These are phyloP conservation scores for Boeremia exigua DNA, from an alignment of 2,329 filamentous ascomycete genomes.

Conservation along the genomic window DNA sequence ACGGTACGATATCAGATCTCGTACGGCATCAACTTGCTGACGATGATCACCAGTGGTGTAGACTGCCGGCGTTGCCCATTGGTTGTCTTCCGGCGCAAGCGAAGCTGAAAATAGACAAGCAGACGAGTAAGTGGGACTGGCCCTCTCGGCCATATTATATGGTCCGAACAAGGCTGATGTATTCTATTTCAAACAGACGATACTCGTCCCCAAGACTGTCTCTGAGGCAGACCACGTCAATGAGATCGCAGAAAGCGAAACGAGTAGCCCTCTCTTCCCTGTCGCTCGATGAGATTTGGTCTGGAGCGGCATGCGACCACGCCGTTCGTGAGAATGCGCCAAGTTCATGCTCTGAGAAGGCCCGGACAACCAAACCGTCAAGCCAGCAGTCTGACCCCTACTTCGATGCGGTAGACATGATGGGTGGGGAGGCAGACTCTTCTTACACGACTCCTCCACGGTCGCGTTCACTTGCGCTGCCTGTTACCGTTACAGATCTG, in stretches of 20 bases:
- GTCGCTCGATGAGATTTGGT: not conserved
- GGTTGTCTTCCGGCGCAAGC: conserved; percentile 42
- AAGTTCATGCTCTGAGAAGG: not conserved
- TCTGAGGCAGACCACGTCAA: not conserved
- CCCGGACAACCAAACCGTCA: not conserved
- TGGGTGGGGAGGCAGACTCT: not conserved
- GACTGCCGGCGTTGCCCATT: conserved; percentile 43
- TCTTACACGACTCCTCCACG: not conserved
- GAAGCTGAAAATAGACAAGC: conserved; percentile 13
- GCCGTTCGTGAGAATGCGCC: not conserved
- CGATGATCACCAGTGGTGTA: conserved; percentile 38
- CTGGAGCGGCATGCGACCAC: not conserved
- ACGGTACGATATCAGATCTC: conserved; percentile 38
- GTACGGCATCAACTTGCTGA: not conserved
- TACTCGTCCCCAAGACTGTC: not conserved
- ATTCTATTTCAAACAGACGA: not conserved
- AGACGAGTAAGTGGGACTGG: not conserved
- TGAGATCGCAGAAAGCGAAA: not conserved
- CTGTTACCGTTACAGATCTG: conserved; percentile 47
- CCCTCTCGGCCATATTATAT: not conserved
- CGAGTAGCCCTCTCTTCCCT: not conserved
- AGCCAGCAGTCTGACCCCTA: not conserved
- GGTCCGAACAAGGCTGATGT: not conserved
- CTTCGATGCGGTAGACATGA: not conserved
- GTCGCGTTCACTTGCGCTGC: not conserved